Evolutionary conservation across 495 filamentous ascomycete genomes (phyloP).

Genomic region (Penicillium arizonense): DNA sequence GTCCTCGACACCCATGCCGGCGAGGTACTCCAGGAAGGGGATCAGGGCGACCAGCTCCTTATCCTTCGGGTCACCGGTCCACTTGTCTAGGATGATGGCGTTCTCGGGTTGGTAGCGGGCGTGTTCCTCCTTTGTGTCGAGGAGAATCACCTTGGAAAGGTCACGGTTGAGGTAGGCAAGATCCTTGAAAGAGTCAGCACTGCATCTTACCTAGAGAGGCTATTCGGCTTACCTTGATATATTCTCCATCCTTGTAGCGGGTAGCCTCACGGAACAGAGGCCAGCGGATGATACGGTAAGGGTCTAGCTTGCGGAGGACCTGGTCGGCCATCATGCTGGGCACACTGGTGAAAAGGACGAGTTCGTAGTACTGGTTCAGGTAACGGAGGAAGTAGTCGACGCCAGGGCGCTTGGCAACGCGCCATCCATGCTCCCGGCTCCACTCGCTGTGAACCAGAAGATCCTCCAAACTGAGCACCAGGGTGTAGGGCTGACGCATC

Average conservation of each 20-base stretch:
- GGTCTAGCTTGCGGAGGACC: conserved; percentile 88
- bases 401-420: conserved; percentile 90
- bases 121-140: conserved; percentile 82
- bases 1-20: conserved; percentile 86
- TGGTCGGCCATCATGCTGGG: conserved; percentile 80
- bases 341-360: conserved; percentile 90
- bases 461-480: conserved; percentile 91
- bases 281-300: conserved; percentile 95
- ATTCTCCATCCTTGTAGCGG: conserved; percentile 89
- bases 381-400: conserved; percentile 97
- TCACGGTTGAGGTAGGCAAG: conserved; percentile 94
- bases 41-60: conserved; percentile 82
- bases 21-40: conserved; percentile 94
- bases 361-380: conserved; percentile 93
- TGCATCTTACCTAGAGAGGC: background rate
- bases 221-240: conserved; percentile 76
- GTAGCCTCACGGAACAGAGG: conserved; percentile 93
- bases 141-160: conserved; percentile 86
- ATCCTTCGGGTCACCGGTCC: conserved; percentile 81
- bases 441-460: conserved; percentile 91
- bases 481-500: conserved; percentile 83
- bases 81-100: conserved; percentile 85
- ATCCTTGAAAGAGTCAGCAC: conserved; percentile 54
- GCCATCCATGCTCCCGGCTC: conserved; percentile 91
- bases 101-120: conserved; percentile 87